A percentile compares a stretch with the other conserved stretches of the same genome.
Evolutionary conservation across 306 rosid species (phyloP).

Genomic region (Cicer chorassanicum): DNA sequence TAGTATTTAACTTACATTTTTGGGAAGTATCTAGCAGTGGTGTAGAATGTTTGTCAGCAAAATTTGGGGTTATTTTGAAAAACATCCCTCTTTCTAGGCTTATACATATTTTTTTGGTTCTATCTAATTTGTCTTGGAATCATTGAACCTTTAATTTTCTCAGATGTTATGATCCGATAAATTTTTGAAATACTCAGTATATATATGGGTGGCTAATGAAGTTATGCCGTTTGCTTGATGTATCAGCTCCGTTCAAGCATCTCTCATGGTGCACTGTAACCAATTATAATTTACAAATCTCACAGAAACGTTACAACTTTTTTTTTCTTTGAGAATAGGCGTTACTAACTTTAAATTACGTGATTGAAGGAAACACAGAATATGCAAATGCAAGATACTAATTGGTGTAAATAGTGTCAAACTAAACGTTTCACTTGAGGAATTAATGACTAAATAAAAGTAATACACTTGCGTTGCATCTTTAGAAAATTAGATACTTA

Average conservation of each 20-base stretch:
- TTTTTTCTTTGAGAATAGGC: no score
- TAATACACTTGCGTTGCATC: no score
- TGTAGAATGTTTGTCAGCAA: conserved; percentile 26
- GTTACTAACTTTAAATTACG: neutral
- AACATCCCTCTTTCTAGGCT: conserved; percentile 22
- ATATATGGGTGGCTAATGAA: conserved; percentile 15
- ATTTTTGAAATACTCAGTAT: conserved; percentile 35
- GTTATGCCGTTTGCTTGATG: neutral
- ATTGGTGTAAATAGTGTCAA: neutral
- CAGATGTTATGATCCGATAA: conserved; percentile 1
- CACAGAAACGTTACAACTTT: neutral
- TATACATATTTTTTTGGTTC: conserved; percentile 22
- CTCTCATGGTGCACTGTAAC: neutral
- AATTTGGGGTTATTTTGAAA: conserved; percentile 29
- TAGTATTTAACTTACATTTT: conserved; percentile 13
- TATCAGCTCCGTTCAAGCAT: neutral
- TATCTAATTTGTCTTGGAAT: conserved; percentile 15
- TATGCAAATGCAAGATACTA: neutral
- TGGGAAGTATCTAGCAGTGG: conserved; percentile 8
- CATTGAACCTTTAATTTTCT: conserved; percentile 15
- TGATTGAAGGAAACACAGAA: neutral
- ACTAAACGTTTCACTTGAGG: no score
- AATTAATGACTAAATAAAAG: no score
- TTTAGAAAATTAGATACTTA: no score
- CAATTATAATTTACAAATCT: neutral